These are phyloP conservation scores for Paracoccidioides brasiliensis DNA, from an alignment of 2,329 filamentous ascomycete genomes.

Conservation along the genomic window DNA sequence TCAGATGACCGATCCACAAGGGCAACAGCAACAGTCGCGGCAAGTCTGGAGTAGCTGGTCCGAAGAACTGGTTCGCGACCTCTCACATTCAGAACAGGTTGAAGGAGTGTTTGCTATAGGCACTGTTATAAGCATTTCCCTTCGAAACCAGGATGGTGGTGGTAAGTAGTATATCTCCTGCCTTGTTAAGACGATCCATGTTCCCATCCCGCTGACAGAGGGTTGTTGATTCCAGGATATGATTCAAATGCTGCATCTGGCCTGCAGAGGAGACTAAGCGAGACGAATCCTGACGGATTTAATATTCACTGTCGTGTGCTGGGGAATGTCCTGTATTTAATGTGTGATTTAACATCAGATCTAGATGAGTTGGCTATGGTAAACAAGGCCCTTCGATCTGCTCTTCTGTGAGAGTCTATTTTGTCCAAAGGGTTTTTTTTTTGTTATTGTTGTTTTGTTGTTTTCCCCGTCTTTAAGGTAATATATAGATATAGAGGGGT, in stretches of 20 bases:
- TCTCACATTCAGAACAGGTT: conserved; percentile 47
- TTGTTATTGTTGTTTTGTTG: neutral
- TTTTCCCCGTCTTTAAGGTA: too few species aligned
- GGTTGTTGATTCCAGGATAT: conserved; percentile 32
- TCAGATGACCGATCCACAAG: too few species aligned
- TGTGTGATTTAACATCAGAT: conserved; percentile 42
- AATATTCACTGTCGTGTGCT: conserved; percentile 47
- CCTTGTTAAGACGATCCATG: neutral
- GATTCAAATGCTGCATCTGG: conserved; percentile 42
- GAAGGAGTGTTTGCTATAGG: conserved; percentile 60
- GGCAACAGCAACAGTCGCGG: neutral
- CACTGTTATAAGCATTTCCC: conserved; percentile 55
- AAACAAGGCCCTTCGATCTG: conserved; percentile 28
- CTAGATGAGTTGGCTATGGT: conserved; percentile 29
- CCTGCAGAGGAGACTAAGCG: conserved; percentile 38
- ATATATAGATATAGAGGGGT: too few species aligned
- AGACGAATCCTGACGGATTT: conserved; percentile 25
- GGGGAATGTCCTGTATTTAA: conserved; percentile 49
- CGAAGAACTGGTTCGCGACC: conserved; percentile 40
- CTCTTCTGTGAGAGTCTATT: conserved; percentile 14
- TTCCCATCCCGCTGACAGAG: neutral
- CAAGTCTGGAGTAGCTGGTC: conserved; percentile 60
- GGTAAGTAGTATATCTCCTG: conserved; percentile 21
- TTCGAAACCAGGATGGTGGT: conserved; percentile 37
- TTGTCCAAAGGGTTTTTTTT: neutral